Evolutionary conservation across 2,329 filamentous ascomycete species (phyloP).

Genomic region (Cercospora zeae-maydis): DNA sequence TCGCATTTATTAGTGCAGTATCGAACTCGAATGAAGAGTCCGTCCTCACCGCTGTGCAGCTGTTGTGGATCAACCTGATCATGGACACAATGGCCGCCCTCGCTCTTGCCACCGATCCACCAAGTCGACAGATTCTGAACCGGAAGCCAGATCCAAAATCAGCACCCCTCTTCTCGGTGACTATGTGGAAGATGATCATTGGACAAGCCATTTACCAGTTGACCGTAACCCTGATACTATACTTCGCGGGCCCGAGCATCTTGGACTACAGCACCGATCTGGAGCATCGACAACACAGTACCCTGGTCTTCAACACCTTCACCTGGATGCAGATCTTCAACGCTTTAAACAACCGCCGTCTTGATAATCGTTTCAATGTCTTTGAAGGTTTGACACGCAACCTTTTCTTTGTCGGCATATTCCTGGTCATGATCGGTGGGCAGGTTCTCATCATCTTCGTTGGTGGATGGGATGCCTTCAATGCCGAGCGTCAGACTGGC

Average conservation of each 20-base stretch:
- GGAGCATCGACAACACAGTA: conserved; percentile 59
- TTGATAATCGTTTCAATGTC: conserved; percentile 94
- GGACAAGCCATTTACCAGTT: conserved; percentile 90
- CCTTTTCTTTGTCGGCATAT: conserved; percentile 84
- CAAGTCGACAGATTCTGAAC: conserved; percentile 73
- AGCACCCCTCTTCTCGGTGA: conserved; percentile 73
- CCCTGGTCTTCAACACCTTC: conserved; percentile 94
- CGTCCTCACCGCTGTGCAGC: conserved; percentile 82
- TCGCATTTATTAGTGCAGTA: conserved; percentile 86
- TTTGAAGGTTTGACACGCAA: conserved; percentile 84
- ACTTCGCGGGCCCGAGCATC: conserved; percentile 66
- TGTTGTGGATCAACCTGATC: conserved; percentile 95
- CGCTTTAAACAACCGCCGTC: conserved; percentile 90
- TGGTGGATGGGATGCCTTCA: conserved; percentile 71
- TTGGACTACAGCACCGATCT: conserved; percentile 51
- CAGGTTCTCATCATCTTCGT: conserved; percentile 89
- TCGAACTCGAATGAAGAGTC: conserved; percentile 65
- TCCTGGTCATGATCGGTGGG: conserved; percentile 79
- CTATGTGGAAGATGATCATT: conserved; percentile 99
- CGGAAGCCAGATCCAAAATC: conserved; percentile 75
- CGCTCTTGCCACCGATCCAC: conserved; percentile 86
- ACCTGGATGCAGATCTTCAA: conserved; percentile 99
- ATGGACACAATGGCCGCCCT: conserved; percentile 94
- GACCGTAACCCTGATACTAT: conserved; percentile 71
- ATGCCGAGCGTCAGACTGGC: conserved; percentile 65